These are phyloP conservation scores for Daldinia bambusicola DNA, from an alignment of 495 filamentous ascomycete species.

Conservation along the genomic window DNA sequence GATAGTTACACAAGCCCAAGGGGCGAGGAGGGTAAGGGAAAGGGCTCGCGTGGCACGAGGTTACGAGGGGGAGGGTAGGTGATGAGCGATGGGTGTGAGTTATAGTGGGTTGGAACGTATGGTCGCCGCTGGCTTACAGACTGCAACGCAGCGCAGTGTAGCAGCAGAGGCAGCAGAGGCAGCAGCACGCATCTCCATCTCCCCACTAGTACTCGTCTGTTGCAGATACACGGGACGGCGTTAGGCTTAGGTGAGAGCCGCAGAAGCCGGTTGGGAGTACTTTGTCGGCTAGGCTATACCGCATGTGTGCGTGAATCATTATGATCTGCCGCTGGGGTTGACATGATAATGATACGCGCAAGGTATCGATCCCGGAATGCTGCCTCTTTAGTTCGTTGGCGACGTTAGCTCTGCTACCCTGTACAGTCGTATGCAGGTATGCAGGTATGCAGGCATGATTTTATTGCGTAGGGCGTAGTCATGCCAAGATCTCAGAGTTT, in stretches of 20 bases:
- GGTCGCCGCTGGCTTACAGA: background rate
- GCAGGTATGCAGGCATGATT: background rate
- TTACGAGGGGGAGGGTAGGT: background rate
- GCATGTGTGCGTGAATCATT: background rate
- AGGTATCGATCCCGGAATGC: slow-evolving; percentile 4
- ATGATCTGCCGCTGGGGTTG: background rate
- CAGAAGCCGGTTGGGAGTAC: slow-evolving; percentile 22
- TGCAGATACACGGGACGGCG: background rate
- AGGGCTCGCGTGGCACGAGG: slow-evolving; percentile 5
- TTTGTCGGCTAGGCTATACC: slow-evolving; percentile 3
- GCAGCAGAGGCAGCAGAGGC: too few relatives aligned
- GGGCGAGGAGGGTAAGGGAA: background rate
- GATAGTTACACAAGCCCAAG: slow-evolving; percentile 20
- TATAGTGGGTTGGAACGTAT: background rate
- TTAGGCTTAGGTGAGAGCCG: slow-evolving; percentile 36
- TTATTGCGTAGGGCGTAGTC: slow-evolving; percentile 1
- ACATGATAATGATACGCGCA: background rate
- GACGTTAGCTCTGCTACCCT: background rate
- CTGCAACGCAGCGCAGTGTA: background rate
- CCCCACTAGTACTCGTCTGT: background rate
- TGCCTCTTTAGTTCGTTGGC: slow-evolving; percentile 5
- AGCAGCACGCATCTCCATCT: too few relatives aligned
- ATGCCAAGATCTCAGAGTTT: background rate
- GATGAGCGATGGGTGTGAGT: too few relatives aligned
- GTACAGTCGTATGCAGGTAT: background rate